These are phyloP conservation scores for Cladosporium sp. DNA, from an alignment of 2,329 filamentous ascomycete species.

Conservation along the genomic window DNA sequence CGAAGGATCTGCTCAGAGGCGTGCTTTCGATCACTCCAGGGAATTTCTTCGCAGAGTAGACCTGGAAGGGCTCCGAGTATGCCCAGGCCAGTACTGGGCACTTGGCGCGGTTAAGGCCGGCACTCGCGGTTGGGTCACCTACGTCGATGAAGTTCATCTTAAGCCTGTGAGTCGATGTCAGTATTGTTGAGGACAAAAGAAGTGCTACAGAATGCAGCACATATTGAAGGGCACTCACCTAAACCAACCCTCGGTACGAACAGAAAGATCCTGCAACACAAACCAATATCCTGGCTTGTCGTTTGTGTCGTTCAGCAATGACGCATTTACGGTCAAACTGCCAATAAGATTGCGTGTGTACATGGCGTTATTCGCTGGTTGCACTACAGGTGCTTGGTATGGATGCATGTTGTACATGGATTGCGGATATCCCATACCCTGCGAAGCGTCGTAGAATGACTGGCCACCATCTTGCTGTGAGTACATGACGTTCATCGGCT, in stretches of 20 bases:
- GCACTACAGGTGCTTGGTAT: constrained; percentile 15
- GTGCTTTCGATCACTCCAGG: constrained; percentile 96
- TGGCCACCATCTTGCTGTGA: constrained; percentile 16
- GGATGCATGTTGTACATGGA: constrained; percentile 21
- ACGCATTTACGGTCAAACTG: constrained; percentile 82
- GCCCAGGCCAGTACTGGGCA: constrained; percentile 78
- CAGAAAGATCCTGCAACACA: constrained; percentile 89
- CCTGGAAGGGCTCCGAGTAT: constrained; percentile 86
- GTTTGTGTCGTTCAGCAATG: constrained; percentile 71
- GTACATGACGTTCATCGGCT: constrained; percentile 16
- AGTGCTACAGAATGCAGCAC: constrained; percentile 14
- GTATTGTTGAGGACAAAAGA: background rate
- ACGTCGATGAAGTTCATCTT: constrained; percentile 84
- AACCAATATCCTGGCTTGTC: constrained; percentile 93
- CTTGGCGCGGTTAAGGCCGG: constrained; percentile 65
- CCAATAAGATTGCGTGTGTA: constrained; percentile 94
- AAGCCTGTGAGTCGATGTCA: constrained; percentile 29
- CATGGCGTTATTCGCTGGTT: constrained; percentile 58
- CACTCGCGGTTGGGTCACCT: constrained; percentile 6
- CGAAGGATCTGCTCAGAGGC: constrained; percentile 84
- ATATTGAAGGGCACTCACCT: constrained; percentile 73
- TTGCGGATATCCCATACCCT: constrained; percentile 11
- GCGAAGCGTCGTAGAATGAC: constrained; percentile 20
- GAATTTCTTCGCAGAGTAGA: constrained; percentile 97
- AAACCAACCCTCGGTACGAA: constrained; percentile 87